These are phyloP conservation scores for Trichophyton equinum DNA, from an alignment of 2,329 filamentous ascomycete genomes.

Conservation along the genomic window DNA sequence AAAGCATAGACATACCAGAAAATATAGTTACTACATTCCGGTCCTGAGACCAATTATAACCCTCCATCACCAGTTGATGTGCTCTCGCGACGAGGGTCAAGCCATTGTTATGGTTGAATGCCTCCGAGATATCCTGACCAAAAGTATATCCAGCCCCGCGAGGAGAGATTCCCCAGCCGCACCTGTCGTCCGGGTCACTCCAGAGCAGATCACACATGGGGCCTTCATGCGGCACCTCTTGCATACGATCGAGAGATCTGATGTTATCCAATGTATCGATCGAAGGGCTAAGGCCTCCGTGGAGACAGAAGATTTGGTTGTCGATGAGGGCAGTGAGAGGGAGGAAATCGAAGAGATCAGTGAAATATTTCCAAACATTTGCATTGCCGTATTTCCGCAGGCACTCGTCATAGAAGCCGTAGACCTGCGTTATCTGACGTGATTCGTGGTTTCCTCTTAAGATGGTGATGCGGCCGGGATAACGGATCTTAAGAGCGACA, in stretches of 20 bases:
- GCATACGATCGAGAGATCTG: conserved; percentile 58
- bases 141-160: conserved; percentile 54
- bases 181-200: conserved; percentile 61
- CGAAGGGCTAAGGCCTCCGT: conserved; percentile 59
- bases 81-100: conserved; percentile 59
- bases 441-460: conserved; percentile 66
- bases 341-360: conserved; percentile 66
- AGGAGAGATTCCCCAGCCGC: conserved; percentile 58
- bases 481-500: conserved; percentile 56
- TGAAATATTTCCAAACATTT: conserved; percentile 67
- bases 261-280: conserved; percentile 66
- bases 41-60: conserved; percentile 83
- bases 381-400: conserved; percentile 66
- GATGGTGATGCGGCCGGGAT: conserved; percentile 58
- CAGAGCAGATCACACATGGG: conserved; percentile 67
- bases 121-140: conserved; percentile 58
- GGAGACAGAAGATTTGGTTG: conserved; percentile 60
- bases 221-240: conserved; percentile 65
- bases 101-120: conserved; percentile 67
- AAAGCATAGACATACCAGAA: conserved; percentile 7
- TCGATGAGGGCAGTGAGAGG: conserved; percentile 62
- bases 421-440: conserved; percentile 65
- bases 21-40: conserved; percentile 80
- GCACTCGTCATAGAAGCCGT: conserved; percentile 68
- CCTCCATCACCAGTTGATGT: conserved; percentile 64